Evolutionary conservation across 1,139 yeast genomes (phyloP).

Genomic region (Candida frijolesensis): DNA sequence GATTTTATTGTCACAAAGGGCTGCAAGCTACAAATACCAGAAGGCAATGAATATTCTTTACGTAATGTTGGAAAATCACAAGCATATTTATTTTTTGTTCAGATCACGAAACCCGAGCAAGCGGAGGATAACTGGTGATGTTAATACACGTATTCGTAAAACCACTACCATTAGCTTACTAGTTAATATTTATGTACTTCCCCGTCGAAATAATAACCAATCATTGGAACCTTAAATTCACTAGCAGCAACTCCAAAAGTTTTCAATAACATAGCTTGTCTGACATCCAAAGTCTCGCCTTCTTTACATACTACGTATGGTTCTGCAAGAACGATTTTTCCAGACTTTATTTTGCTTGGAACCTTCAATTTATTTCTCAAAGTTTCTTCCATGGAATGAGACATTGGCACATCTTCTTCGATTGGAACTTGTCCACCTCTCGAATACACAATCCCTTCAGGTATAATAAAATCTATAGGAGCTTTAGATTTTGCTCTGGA

Average conservation of each 20-base stretch:
- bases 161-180: neutral
- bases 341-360: constrained; percentile 88
- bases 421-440: constrained; percentile 90
- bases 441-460: constrained; percentile 89
- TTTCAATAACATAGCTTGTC: constrained; percentile 88
- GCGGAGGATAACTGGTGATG: constrained; percentile 12
- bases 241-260: constrained; percentile 95
- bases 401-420: constrained; percentile 96
- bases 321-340: constrained; percentile 76
- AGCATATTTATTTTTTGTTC: constrained; percentile 77
- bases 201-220: constrained; percentile 76
- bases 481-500: constrained; percentile 87
- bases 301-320: constrained; percentile 80
- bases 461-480: constrained; percentile 81
- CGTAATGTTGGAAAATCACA: constrained; percentile 57
- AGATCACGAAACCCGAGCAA: constrained; percentile 40
- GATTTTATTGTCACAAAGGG: constrained; percentile 69
- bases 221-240: constrained; percentile 77
- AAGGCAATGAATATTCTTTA: constrained; percentile 70
- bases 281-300: constrained; percentile 83
- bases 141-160: too few relatives aligned
- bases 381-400: constrained; percentile 93
- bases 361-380: constrained; percentile 85
- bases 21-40: constrained; percentile 80
- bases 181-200: constrained; percentile 21